Evolutionary conservation across 2,329 filamentous ascomycete genomes (phyloP).

Genomic region (Salinomyces thailandicus): DNA sequence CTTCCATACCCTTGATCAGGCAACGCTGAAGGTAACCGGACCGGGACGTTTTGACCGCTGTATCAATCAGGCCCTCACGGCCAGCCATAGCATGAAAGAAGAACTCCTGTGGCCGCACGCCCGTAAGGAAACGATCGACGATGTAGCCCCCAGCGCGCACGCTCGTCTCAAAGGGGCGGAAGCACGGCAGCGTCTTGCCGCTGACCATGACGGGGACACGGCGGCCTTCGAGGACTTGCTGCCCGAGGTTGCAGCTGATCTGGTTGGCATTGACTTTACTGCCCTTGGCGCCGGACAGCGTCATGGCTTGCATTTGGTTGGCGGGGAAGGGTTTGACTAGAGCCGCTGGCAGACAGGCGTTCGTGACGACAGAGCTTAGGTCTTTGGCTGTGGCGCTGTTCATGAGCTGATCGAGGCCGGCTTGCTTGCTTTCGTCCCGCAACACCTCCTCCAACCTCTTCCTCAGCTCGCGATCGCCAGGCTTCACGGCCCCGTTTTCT

Average conservation of each 20-base stretch:
- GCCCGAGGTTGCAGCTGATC: slow-evolving; percentile 94
- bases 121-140: slow-evolving; percentile 92
- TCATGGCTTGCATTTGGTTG: slow-evolving; percentile 99
- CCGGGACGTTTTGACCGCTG: slow-evolving; percentile 93
- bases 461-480: slow-evolving; percentile 59
- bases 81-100: slow-evolving; percentile 99
- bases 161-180: slow-evolving; percentile 81
- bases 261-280: slow-evolving; percentile 87
- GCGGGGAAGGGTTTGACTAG: slow-evolving; percentile 87
- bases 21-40: slow-evolving; percentile 95
- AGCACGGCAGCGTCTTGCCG: slow-evolving; percentile 90
- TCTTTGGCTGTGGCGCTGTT: slow-evolving; percentile 55
- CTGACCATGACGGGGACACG: slow-evolving; percentile 96
- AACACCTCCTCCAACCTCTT: slow-evolving; percentile 78
- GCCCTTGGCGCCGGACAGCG: slow-evolving; percentile 89
- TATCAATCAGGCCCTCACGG: slow-evolving; percentile 95
- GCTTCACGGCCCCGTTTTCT: slow-evolving; percentile 34
- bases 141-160: slow-evolving; percentile 88
- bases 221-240: slow-evolving; percentile 90
- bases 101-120: slow-evolving; percentile 93
- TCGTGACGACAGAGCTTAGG: slow-evolving; percentile 70
- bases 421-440: slow-evolving; percentile 83
- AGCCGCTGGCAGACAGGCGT: slow-evolving; percentile 66
- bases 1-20: slow-evolving; percentile 98
- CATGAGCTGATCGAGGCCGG: slow-evolving; percentile 77